Conservation (phyloP, 257 asterid genomes). For the Jasminum sambac region DNA sequence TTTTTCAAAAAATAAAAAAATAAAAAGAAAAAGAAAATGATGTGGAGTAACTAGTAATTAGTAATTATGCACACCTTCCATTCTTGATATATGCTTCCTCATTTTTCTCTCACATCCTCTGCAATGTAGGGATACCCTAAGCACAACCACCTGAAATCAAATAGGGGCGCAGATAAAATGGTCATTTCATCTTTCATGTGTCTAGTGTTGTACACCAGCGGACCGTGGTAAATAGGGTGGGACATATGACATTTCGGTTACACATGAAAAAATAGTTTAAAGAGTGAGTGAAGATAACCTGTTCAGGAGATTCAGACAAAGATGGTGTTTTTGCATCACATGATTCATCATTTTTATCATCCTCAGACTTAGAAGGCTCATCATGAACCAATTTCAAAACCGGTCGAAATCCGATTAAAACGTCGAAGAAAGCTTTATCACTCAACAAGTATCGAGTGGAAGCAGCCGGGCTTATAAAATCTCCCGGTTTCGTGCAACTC, state of each 20-base stretch:
- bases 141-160: constrained; percentile 66
- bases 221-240: too few species aligned
- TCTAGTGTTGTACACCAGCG: too few species aligned
- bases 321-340: constrained; percentile 22
- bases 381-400: constrained; percentile 19
- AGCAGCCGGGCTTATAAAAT: constrained; percentile 69
- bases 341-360: constrained; percentile 27
- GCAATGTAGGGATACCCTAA: constrained; percentile 86
- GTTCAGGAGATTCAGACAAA: constrained; percentile 34
- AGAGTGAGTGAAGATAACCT: constrained; percentile 37
- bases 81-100: constrained; percentile 79
- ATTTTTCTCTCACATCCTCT: constrained; percentile 85
- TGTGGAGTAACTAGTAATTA: background rate
- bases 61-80: constrained; percentile 57
- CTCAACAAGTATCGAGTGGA: constrained; percentile 68
- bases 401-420: constrained; percentile 42
- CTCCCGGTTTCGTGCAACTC: constrained; percentile 57
- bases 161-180: too few species aligned
- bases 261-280: too few species aligned
- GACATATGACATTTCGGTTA: too few species aligned
- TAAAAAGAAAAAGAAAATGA: background rate
- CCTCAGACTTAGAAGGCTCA: constrained; percentile 20
- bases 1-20: background rate
- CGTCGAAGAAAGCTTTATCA: constrained; percentile 41
- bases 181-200: too few species aligned